Percentiles rank a stretch among this genome's conserved stretches.
phyloP scores from a whole-genome alignment of 441 rosid genomes.

The Aleurites moluccanus region DNA sequence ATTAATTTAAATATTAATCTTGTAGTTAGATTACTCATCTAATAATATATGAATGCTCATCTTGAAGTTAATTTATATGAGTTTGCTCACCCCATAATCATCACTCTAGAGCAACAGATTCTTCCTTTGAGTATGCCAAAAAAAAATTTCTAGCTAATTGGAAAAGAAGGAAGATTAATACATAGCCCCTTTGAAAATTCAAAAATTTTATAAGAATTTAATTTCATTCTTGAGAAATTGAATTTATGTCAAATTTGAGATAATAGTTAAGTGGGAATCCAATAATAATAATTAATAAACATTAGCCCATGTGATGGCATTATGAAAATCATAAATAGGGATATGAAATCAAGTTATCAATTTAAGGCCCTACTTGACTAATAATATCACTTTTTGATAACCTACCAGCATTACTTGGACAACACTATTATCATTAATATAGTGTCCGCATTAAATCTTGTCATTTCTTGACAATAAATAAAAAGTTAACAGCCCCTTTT shows the following conservation, averaged over 20 bases:
- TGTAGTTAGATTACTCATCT: too few relatives aligned
- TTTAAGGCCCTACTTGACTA: slow-evolving; percentile 20
- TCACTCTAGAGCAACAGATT: not conserved
- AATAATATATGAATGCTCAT: too few relatives aligned
- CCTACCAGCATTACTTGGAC: slow-evolving; percentile 10
- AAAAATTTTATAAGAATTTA: too few relatives aligned
- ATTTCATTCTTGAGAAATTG: not conserved
- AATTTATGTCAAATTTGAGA: not conserved
- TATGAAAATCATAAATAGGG: not conserved
- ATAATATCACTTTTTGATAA: slow-evolving; percentile 7
- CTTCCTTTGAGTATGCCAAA: not conserved
- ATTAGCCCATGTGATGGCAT: slow-evolving; percentile 7
- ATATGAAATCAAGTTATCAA: not conserved
- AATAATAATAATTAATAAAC: slow-evolving; percentile 3
- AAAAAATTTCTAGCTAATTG: too few relatives aligned
- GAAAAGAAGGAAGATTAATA: not conserved
- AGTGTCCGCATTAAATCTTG: too few relatives aligned
- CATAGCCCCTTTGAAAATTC: too few relatives aligned
- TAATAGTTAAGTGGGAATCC: not conserved
- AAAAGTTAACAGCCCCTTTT: too few relatives aligned
- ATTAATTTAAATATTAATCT: too few relatives aligned
- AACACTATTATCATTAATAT: slow-evolving; percentile 8
- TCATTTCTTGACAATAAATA: too few relatives aligned
- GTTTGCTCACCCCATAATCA: not conserved
- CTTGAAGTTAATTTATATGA: too few relatives aligned